Conservation (phyloP, 495 filamentous ascomycete species). For the Alectoria sarmentosa region DNA sequence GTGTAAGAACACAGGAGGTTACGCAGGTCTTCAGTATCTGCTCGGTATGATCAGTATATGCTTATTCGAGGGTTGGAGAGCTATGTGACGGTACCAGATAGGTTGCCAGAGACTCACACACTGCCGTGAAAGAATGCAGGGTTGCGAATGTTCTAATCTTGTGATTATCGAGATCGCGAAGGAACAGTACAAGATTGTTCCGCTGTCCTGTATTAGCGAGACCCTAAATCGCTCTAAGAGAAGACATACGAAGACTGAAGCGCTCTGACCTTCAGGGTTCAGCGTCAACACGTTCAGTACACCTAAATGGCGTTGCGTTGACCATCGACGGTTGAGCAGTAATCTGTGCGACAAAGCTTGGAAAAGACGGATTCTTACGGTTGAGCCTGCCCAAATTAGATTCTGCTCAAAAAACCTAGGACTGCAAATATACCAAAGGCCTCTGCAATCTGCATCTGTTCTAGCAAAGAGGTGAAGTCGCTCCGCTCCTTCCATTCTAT, state of each 20-base stretch:
- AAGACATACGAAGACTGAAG: not conserved
- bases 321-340: not conserved
- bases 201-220: not conserved
- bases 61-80: not conserved
- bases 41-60: not conserved
- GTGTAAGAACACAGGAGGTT: not conserved
- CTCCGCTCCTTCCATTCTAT: conserved; percentile 16
- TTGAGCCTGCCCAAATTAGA: not conserved
- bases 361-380: not conserved
- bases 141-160: not conserved
- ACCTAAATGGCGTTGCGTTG: not conserved
- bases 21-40: not conserved
- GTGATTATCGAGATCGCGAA: not conserved
- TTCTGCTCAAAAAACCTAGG: not conserved
- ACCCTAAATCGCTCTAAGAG: no score
- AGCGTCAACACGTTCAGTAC: not conserved
- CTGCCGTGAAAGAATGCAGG: not conserved
- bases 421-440: conserved; percentile 11
- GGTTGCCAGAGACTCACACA: not conserved
- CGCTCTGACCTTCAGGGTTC: not conserved
- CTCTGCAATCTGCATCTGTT: conserved; percentile 18
- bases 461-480: conserved; percentile 12
- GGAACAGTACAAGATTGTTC: not conserved
- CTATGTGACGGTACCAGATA: not conserved
- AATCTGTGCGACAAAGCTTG: not conserved